Percentiles rank a stretch among this genome's conserved stretches.
phyloP scores from a whole-genome alignment of 23 red algal genomes.

The Gracilaria gracilis region DNA sequence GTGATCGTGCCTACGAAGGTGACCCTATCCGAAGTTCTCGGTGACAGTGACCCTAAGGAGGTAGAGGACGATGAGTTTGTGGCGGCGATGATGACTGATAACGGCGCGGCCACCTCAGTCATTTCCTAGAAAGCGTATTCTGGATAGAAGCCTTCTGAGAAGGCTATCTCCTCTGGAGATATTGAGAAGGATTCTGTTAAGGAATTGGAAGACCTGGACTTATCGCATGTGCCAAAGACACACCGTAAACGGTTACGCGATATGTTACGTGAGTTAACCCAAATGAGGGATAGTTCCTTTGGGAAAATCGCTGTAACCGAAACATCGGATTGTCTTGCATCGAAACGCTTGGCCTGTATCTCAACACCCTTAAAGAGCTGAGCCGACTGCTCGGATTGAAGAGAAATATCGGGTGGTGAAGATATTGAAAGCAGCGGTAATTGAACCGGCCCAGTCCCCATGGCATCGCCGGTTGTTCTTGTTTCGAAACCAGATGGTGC shows the following conservation, averaged over 20 bases:
- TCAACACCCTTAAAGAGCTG: neutral
- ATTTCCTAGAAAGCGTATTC: no score
- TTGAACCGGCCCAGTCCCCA: neutral
- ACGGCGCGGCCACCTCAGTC: no score
- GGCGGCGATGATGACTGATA: no score
- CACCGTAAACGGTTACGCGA: neutral
- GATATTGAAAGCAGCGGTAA: neutral
- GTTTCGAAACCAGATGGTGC: neutral
- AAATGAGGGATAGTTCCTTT: neutral
- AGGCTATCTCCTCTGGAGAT: neutral
- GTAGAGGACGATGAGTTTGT: no score
- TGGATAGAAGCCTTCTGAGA: neutral
- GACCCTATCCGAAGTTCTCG: no score
- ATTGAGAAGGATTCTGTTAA: neutral
- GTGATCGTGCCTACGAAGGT: no score
- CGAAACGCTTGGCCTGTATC: neutral
- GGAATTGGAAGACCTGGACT: neutral
- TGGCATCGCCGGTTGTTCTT: neutral
- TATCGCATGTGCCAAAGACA: neutral
- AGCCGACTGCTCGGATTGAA: neutral
- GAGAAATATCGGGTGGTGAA: neutral
- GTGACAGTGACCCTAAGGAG: no score
- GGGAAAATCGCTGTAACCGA: neutral
- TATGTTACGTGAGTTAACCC: neutral
- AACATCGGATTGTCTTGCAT: neutral